Percentiles rank a stretch among this genome's conserved stretches.
Evolutionary conservation across 73 alveolate genomes (phyloP).

Genomic region (Tetrahymena elliotti): DNA sequence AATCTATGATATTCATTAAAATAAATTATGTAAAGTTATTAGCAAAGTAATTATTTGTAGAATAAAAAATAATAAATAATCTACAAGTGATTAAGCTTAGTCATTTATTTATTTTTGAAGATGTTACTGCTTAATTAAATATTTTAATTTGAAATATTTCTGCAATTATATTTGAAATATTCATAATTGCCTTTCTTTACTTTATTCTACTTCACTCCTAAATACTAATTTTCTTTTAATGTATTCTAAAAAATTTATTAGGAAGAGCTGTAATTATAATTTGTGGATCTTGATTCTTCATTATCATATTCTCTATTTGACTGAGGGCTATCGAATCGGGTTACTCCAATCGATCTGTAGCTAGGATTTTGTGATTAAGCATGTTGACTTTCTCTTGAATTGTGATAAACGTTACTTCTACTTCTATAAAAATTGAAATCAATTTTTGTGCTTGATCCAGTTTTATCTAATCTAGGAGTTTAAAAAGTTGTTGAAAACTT

Average conservation of each 20-base stretch:
- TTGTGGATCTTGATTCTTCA: neutral
- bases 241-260: neutral
- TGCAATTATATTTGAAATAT: neutral
- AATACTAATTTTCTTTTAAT: too few relatives aligned
- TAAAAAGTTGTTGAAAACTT: neutral
- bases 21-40: neutral
- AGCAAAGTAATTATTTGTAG: too few relatives aligned
- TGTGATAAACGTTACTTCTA: neutral
- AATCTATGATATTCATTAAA: neutral
- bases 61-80: too few relatives aligned
- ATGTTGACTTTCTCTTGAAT: neutral
- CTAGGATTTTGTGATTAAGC: neutral
- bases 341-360: neutral
- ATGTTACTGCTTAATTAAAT: neutral
- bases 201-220: neutral
- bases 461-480: neutral
- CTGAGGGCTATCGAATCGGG: neutral
- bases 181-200: neutral
- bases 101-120: neutral
- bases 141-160: neutral
- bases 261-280: neutral
- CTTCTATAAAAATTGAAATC: neutral
- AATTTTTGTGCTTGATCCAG: neutral
- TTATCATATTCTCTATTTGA: neutral
- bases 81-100: neutral